Evolutionary conservation across 2,329 filamentous ascomycete genomes (phyloP), one percentile per base, ranked within the genome.

Genomic region (Cryoendolithus antarcticus): DNA sequence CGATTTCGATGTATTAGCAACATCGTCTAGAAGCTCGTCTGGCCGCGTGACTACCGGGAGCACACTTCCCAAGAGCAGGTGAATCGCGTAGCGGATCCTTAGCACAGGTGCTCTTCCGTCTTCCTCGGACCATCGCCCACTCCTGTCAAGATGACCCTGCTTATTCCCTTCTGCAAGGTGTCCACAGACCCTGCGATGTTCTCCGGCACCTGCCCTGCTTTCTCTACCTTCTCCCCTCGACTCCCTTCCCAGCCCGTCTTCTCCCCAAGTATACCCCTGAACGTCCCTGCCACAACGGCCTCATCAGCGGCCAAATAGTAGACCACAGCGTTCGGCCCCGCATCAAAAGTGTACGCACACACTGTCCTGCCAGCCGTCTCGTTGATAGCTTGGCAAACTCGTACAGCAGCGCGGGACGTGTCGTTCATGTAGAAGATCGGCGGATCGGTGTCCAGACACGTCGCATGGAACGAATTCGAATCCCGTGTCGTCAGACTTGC

Each of bases 351-450:
- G 62, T 98, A 98, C 3, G 91, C 91, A 3, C 85, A 86, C 11
- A 96, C 73, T 0, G 75, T 79, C 64, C 77, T 80, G 39, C 85
- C 86, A 3, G 82, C 85, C 15, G 73, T 72, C 39, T 71, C 71
- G 58, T 98, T 98, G 65, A 96, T 84, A 50, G 79, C 74, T 66
- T 98, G 86, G 24, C 95, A 88, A 10, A 86, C 78, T 38, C 85
- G 74, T 44, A 98, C 85, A 4, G 89, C 86, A 1, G 89, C 86
- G 30, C 82, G 72, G 12, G 82, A 89, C 10, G 89, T 80, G 59
- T 98, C 91, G 64, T 95, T 98, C 72, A 98, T 80, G 70, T 98
- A 98, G 65, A 94, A 95, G 58, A 98, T 98, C 11, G 93, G 91
- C 33, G 93, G 91, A 65, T 86, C 86, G 2, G 91, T 96, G 60